Evolutionary conservation across 2,329 filamentous ascomycete species (phyloP).

Genomic region (Colletotrichum cordylinicola): DNA sequence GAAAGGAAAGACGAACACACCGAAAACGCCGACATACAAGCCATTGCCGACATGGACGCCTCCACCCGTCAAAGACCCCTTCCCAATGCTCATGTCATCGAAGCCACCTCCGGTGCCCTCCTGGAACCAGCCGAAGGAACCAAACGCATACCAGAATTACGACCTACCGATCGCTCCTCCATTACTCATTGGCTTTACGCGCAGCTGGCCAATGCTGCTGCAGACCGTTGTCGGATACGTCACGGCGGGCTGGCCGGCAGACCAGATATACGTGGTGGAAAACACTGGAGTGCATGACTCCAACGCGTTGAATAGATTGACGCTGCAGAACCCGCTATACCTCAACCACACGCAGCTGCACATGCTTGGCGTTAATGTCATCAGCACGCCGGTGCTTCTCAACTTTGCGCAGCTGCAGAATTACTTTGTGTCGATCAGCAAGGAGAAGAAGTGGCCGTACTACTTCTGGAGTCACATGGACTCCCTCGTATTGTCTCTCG

Average conservation of each 20-base stretch:
- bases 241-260: conserved; percentile 62
- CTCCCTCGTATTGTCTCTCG: conserved; percentile 47
- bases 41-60: conserved; percentile 26
- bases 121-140: conserved; percentile 46
- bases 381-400: conserved; percentile 56
- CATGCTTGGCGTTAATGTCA: conserved; percentile 55
- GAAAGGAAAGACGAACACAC: not conserved
- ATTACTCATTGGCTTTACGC: conserved; percentile 64
- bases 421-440: conserved; percentile 52
- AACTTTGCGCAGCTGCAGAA: conserved; percentile 63
- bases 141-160: conserved; percentile 42
- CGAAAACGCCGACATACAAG: conserved; percentile 11
- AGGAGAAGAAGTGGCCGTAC: conserved; percentile 48
- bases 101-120: conserved; percentile 45
- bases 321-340: conserved; percentile 61
- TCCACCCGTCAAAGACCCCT: conserved; percentile 47
- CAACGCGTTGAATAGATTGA: conserved; percentile 51
- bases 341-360: conserved; percentile 56
- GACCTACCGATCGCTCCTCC: conserved; percentile 47
- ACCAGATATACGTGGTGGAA: conserved; percentile 63
- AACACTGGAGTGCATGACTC: conserved; percentile 63
- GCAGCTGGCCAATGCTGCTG: conserved; percentile 59
- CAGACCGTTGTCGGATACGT: conserved; percentile 64
- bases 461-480: conserved; percentile 66
- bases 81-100: conserved; percentile 42